Base-by-base conservation (phyloP, 164 flowering plant species). In the Umbellularia californica region DNA sequence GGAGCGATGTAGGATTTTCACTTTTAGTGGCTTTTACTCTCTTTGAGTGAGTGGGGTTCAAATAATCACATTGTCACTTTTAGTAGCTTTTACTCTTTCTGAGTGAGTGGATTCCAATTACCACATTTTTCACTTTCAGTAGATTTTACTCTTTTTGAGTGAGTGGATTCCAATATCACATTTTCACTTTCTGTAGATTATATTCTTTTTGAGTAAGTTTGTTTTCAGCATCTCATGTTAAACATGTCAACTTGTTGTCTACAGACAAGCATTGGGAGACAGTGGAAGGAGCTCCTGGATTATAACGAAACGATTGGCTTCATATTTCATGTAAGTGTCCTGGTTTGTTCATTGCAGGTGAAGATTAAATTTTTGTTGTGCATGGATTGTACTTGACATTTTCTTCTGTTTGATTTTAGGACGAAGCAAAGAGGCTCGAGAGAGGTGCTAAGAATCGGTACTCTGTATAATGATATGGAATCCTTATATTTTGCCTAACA, bases 241-340 rank as follows among this genome's bases (percentile, higher is more conserved):
- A 27, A 24, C 30, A 55, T 71, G 12, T 17, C 60, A 63, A 7
- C 20, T 60, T 41, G 30, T 47, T 76, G 28, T 65, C 78, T 77
- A 58, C 84, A 87, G 90, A 9, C 80, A 58, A 85, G 92, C 89
- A 88, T 92, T 81, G 97, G 92, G 65, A 87, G 74, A 77, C 92
- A 92, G 74, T 90, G 95, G 97, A 92, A 92, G 83, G 90, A 87
- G 77, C 86, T 90, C 68, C 85, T 92, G 19, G 93, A 92, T 74
- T 84, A 82, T 86, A 90, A 80, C 35, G 92, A 88, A 0, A 83
- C 28, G 66, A 83, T 90, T 12, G 92, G 92, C 2, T 92, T 87
- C 83, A 87, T 90, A 33, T 77, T 86, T 74, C 89, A 86, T 77
- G 89, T 86, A 78, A 79, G 76, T 62, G 24, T 47, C 13, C 47